Conservation (phyloP, 164 flowering plant genomes). For the Paratinospora sagittata region DNA sequence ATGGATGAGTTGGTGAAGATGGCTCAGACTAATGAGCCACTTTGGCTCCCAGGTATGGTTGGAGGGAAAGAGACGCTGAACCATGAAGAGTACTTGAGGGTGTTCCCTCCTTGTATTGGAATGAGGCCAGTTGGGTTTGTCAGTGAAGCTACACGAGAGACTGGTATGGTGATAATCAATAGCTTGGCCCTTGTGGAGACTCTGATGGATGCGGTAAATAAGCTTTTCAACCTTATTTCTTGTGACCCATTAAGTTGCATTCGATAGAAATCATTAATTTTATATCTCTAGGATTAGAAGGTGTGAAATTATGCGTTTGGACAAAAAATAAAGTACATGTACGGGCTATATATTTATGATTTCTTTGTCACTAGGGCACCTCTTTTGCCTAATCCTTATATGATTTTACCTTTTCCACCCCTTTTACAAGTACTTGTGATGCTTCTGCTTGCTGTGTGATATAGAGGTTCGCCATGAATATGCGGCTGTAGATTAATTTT, state of each 20-base stretch:
- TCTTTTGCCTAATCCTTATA: neutral
- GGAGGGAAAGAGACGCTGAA: conserved; percentile 62
- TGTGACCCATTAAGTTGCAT: too few relatives aligned
- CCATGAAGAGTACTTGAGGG: conserved; percentile 64
- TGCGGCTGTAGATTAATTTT: neutral
- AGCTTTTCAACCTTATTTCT: neutral
- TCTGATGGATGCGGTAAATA: conserved; percentile 77
- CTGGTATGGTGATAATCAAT: conserved; percentile 83
- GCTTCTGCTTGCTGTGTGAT: too few relatives aligned
- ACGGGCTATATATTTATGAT: too few relatives aligned
- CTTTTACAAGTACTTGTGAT: neutral
- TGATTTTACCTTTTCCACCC: neutral
- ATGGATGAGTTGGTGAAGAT: conserved; percentile 91
- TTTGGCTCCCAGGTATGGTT: conserved; percentile 65
- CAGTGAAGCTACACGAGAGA: conserved; percentile 72
- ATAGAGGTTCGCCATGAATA: neutral
- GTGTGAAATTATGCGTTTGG: too few relatives aligned
- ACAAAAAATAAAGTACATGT: too few relatives aligned
- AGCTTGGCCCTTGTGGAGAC: conserved; percentile 89
- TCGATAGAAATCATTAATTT: neutral
- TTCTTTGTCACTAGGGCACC: neutral
- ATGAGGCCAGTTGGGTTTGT: conserved; percentile 73
- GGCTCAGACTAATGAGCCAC: conserved; percentile 75
- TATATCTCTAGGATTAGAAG: neutral
- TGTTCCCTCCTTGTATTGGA: conserved; percentile 65